Conservation (phyloP, 768 basidiomycete genomes). For the Coprinopsis marcescibilis region DNA sequence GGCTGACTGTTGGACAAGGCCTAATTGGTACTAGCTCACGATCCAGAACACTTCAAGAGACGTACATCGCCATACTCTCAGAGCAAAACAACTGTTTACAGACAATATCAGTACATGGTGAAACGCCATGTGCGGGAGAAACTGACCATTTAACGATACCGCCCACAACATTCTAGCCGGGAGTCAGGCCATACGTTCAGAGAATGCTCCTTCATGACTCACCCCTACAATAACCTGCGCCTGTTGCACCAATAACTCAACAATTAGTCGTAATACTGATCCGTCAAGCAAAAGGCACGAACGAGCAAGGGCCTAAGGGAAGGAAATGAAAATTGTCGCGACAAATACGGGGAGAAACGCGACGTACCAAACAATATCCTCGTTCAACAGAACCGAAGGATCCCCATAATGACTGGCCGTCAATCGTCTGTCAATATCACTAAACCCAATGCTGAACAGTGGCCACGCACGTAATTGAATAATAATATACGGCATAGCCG, state of each 20-base stretch:
- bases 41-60: not conserved
- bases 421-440: constrained; percentile 7
- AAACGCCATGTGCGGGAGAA: not conserved
- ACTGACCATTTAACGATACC: constrained; percentile 52
- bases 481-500: constrained; percentile 48
- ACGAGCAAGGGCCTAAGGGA: constrained; percentile 32
- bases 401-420: constrained; percentile 33
- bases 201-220: constrained; percentile 10
- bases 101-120: not conserved
- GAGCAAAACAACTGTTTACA: constrained; percentile 35
- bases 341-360: not conserved
- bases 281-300: constrained; percentile 13
- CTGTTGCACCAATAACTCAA: constrained; percentile 9
- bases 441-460: not conserved
- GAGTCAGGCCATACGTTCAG: not conserved
- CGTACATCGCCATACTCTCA: constrained; percentile 6
- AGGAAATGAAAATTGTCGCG: not conserved
- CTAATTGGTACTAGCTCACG: not conserved
- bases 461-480: constrained; percentile 43
- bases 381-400: constrained; percentile 20
- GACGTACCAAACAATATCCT: constrained; percentile 31
- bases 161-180: constrained; percentile 29
- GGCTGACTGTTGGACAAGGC: not conserved
- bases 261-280: not conserved
- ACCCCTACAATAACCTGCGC: constrained; percentile 33